Conservation (phyloP, 352 stramenopile genomes). For the Phytophthora quininea region DNA sequence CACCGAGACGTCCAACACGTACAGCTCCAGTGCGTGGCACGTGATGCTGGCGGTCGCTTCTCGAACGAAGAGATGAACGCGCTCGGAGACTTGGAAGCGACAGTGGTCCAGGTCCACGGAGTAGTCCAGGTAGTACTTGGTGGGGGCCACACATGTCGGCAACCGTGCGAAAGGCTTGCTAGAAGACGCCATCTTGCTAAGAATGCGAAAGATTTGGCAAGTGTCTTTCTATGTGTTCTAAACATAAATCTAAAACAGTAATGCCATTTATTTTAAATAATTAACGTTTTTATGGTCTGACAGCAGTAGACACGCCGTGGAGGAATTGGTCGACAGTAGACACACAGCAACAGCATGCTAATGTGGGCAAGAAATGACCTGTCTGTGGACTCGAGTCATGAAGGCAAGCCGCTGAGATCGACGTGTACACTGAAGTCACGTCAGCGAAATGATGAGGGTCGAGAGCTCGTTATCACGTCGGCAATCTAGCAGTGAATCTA, state of each 20-base stretch:
- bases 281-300: slow-evolving; percentile 7
- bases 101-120: slow-evolving; percentile 71
- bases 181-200: slow-evolving; percentile 1
- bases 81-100: slow-evolving; percentile 73
- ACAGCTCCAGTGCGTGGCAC: slow-evolving; percentile 95
- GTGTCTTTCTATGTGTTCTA: slow-evolving; percentile 69
- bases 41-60: slow-evolving; percentile 82
- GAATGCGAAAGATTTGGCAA: slow-evolving; percentile 85
- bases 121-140: slow-evolving; percentile 86
- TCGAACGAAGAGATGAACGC: slow-evolving; percentile 62
- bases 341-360: too few relatives aligned
- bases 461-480: too few relatives aligned
- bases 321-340: too few relatives aligned
- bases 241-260: slow-evolving; percentile 72
- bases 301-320: too few relatives aligned
- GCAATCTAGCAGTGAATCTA: too few relatives aligned
- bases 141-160: slow-evolving; percentile 58
- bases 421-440: too few relatives aligned
- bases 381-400: too few relatives aligned
- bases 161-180: slow-evolving; percentile 68
- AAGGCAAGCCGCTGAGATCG: too few relatives aligned
- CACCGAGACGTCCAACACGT: slow-evolving; percentile 76
- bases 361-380: too few relatives aligned
- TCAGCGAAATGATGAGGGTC: too few relatives aligned
- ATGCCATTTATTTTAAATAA: too few relatives aligned